phyloP scores from a whole-genome alignment of 2,329 filamentous ascomycete species.

The Botrytis fragariae region DNA sequence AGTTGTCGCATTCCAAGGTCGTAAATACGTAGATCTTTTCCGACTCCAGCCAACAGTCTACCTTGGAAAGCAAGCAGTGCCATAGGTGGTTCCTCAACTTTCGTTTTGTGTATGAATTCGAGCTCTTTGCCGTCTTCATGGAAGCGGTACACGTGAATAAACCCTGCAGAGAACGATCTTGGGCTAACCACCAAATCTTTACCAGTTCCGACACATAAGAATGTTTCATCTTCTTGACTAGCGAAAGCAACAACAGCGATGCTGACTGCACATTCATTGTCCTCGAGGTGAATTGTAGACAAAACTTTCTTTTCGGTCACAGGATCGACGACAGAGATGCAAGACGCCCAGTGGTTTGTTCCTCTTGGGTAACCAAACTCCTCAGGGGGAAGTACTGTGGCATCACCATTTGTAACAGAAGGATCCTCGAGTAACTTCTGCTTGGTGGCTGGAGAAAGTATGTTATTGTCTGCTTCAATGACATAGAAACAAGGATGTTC shows the following conservation, averaged over 20 bases:
- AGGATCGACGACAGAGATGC: constrained; percentile 88
- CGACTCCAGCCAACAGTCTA: constrained; percentile 80
- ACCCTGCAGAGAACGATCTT: constrained; percentile 72
- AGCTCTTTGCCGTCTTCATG: constrained; percentile 82
- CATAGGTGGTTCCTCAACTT: constrained; percentile 82
- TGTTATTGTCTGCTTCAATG: constrained; percentile 90
- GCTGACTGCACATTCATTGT: constrained; percentile 90
- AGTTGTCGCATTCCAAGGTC: constrained; percentile 92
- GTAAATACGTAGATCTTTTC: constrained; percentile 78
- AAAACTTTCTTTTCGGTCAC: constrained; percentile 69
- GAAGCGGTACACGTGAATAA: constrained; percentile 89
- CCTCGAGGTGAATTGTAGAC: constrained; percentile 75
- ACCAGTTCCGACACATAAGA: constrained; percentile 90
- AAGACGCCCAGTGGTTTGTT: constrained; percentile 89
- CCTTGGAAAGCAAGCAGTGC: constrained; percentile 95
- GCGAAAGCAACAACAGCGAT: constrained; percentile 81
- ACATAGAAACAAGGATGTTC: constrained; percentile 89
- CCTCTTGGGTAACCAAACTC: constrained; percentile 89
- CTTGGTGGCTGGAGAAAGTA: constrained; percentile 75
- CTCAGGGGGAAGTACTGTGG: constrained; percentile 66
- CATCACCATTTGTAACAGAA: constrained; percentile 67
- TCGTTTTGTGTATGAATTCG: constrained; percentile 95
- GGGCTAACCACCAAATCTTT: constrained; percentile 84
- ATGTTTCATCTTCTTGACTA: constrained; percentile 83
- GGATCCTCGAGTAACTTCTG: constrained; percentile 73